Base-by-base conservation (phyloP, 2,329 filamentous ascomycete species). In the Ceratocystis eucalypticola region DNA sequence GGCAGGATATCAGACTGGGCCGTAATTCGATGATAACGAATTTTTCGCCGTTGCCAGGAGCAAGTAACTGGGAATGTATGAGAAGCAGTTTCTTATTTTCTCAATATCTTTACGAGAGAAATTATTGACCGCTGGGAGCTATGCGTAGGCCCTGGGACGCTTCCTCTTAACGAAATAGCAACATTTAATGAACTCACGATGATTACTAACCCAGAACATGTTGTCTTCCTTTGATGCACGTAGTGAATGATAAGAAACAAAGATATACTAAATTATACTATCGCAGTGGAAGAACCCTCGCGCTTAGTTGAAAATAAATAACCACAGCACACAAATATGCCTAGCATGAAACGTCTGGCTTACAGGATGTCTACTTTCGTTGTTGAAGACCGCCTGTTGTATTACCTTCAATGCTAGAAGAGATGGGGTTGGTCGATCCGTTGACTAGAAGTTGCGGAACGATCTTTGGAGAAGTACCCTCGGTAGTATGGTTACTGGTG, bases 1-100 rank as follows among this genome's bases (percentile, higher is more conserved):
- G 79, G 86, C 63, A 82, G 82, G 70, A 79, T 94, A 67, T 84
- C 86, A 53, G 88, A 90, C 74, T 94, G 89, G 88, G 88, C 88
- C 63, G 86, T 92, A 65, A 96, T 96, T 72, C 86, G 91, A 70
- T 87, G 74, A 79, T 17, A 15, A 22, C 37, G 20, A 30, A 15
- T 7, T 25, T 41, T 64, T n/a, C 10, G 37, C n/a, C 53, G 22
- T 30, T 22, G 20, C 30, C 44, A 53, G 5, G 30, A 8, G 17
- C 7, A 37, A 41, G 37, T 12, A 41, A 15, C 37, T 12, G 37
- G 12, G 10, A 15, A 41, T 41, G 37, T 12, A 15, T 41, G 37
- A 12, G 10, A 41, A 41, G 37, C 12, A 41, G 37, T 15, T 44
- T 5, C 25, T 22, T 17, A 5, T 46, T 44, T n/a, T 53, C 45